Conservation (phyloP, 805 yeast species). For the Metschnikowia peoriensis region DNA sequence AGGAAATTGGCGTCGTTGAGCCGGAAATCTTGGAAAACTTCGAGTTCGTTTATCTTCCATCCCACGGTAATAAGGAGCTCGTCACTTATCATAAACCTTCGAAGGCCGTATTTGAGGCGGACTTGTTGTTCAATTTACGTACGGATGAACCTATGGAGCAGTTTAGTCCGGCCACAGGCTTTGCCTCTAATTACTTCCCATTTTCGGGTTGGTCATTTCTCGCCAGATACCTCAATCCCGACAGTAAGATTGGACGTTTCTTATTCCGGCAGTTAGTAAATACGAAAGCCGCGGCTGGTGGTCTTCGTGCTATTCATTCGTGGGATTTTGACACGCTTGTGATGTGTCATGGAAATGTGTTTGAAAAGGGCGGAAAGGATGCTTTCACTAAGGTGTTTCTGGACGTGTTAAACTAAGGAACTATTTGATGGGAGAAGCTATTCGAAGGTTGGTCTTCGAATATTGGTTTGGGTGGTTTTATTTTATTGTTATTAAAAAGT, state of each 20-base stretch:
- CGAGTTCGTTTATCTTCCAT: conserved; percentile 56
- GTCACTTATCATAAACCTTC: conserved; percentile 47
- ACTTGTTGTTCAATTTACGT: conserved; percentile 53
- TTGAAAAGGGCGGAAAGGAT: conserved; percentile 16
- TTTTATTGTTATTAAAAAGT: not conserved
- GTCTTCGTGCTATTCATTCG: conserved; percentile 20
- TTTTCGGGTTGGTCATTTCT: conserved; percentile 44
- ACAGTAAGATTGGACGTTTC: conserved; percentile 34
- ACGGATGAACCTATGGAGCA: conserved; percentile 45
- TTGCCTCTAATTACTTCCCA: conserved; percentile 39
- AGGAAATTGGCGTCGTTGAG: conserved; percentile 36
- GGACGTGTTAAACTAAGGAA: not conserved
- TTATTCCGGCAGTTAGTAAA: conserved; percentile 25
- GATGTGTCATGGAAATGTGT: conserved; percentile 24
- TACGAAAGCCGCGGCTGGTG: conserved; percentile 10
- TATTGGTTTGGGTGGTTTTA: not conserved
- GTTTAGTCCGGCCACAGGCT: conserved; percentile 45
- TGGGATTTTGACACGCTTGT: conserved; percentile 28
- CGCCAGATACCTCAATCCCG: conserved; percentile 42
- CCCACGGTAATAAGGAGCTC: conserved; percentile 58
- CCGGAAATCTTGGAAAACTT: conserved; percentile 40
- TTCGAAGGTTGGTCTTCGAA: not conserved
- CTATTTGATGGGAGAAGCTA: not conserved
- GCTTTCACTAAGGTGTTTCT: conserved; percentile 17
- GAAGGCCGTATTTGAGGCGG: conserved; percentile 56